Percentiles rank a stretch among this genome's conserved stretches.
These are phyloP conservation scores for Syncephalastrum racemosum DNA, from an alignment of 371 early-diverging fungal genomes.

Conservation along the genomic window DNA sequence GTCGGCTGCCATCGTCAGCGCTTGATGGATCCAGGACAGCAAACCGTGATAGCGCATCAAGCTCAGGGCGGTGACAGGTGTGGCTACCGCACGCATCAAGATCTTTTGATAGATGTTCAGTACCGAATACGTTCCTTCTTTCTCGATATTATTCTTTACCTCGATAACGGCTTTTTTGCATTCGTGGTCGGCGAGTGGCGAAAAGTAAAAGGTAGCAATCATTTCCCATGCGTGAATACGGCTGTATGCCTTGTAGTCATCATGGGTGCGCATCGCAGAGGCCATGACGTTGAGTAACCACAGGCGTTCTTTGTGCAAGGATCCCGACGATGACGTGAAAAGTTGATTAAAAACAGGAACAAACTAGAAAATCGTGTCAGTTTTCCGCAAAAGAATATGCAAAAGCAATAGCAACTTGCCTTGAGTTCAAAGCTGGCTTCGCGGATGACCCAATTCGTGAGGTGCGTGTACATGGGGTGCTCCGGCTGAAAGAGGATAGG, in stretches of 20 bases:
- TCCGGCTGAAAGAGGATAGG: slow-evolving; percentile 68
- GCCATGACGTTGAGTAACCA: slow-evolving; percentile 76
- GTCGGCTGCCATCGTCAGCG: slow-evolving; percentile 32
- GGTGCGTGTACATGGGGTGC: slow-evolving; percentile 71
- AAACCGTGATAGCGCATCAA: slow-evolving; percentile 61
- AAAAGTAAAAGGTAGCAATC: slow-evolving; percentile 62
- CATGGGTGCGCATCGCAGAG: slow-evolving; percentile 43
- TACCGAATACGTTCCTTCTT: too few species aligned
- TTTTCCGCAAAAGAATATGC: neutral
- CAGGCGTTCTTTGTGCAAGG: slow-evolving; percentile 65
- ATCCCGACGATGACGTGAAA: slow-evolving; percentile 60
- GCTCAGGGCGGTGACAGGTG: slow-evolving; percentile 50
- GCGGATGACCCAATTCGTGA: slow-evolving; percentile 73
- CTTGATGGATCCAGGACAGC: slow-evolving; percentile 57
- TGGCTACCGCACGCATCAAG: slow-evolving; percentile 49
- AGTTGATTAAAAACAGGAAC: slow-evolving; percentile 79
- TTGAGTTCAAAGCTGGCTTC: slow-evolving; percentile 71
- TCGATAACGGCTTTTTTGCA: slow-evolving; percentile 38
- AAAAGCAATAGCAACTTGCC: slow-evolving; percentile 30
- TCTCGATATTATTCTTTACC: too few species aligned
- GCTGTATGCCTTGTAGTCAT: slow-evolving; percentile 69
- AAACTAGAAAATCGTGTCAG: slow-evolving; percentile 42
- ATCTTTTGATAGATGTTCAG: slow-evolving; percentile 33
- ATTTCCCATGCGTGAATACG: slow-evolving; percentile 73
- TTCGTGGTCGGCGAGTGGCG: slow-evolving; percentile 61